Evolutionary conservation across 1,139 yeast genomes (phyloP), one percentile per base, ranked within the genome.

Genomic region (Scheffersomyces segobiensis): DNA sequence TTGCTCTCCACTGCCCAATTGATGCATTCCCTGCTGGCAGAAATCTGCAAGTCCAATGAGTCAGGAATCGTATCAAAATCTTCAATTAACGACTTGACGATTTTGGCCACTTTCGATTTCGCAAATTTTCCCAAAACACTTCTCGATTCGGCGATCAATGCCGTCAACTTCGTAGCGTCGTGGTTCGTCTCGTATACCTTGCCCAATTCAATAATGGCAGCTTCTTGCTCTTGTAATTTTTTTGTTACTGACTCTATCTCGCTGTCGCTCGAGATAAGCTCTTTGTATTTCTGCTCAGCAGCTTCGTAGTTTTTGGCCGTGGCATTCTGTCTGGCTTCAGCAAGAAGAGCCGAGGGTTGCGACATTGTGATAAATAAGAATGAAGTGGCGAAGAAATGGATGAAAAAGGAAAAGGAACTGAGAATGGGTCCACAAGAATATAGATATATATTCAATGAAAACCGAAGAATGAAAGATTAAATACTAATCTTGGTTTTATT

Each of bases 61-160:
- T 84, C 81, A 19, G 93, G 89, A 60, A 92, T 83, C 52, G 75
- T 74, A 59, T 91, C 93, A 67, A 92, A 87, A 63, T 86, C 78
- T 69, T 95, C 98, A 67, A 96, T 88, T 72, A 96, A 78, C 14
- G 84, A 79, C 69, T 84, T 87, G 61, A 89, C 88, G 58, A 95
- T 90, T 72, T 93, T 95, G 50, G 98, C 97, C 10, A 97, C 91
- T 74, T 95, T 95, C 32, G 97, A 90, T 77, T 95, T 95, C 55
- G 99, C 97, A 71, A 92, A 87, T 57, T 85, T 81, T 12, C 86
- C 85, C 79, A 93, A 87, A 20, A 89, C 84, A 7, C 77, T 78
- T 63, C 96, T 84, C 0, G 97, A 88, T 53, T 86, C 82, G n/a
- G 85, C 80, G 53, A 95, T 85, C 68, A 95, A 84, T 50, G 76